Base-by-base conservation (phyloP, 129 eudicot species). In the Helichrysum umbraculigerum region DNA sequence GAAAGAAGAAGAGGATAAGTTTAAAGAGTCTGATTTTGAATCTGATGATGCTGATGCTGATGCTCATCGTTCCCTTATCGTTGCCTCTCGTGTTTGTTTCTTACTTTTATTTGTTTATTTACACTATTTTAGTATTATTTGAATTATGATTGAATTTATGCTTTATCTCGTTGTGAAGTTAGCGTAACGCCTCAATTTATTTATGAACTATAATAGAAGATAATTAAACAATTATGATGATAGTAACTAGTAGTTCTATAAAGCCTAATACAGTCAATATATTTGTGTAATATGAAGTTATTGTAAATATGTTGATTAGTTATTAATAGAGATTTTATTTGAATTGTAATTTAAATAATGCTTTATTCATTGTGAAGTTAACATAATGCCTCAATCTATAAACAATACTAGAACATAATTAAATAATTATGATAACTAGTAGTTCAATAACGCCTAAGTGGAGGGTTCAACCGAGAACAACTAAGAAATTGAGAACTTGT, bases 81-180 rank as follows among this genome's bases (percentile, higher is more conserved):
- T 94, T 76, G 86, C 99, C 74, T 91, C 99, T 32, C 69, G 96
- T 84, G 99, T 91, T 19, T 57, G 83, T 78, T 78, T 19, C 39
- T 22, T 56, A 15, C 65, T 59, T 8, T 9, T 34, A 10, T 29
- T 4, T 37, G 7, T 39, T 39, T 2, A 39, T 39, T 63, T 30
- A 12, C 8, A 28, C 6, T 28, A 1, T 4, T 33, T 63, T 63
- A 15, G 37, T 30, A 12, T 14, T 2, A 2, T 63, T 2, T 47
- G 6, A 47, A 15, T 32, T 29, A 56, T 63, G 3, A 25, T 28
- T 29, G 4, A n/a, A 1, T 3, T 58, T 0, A 22, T 65, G 29
- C 2, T 60, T 47, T 64, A 32, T 32, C 4, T 32, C 34, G 34
- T 32, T 32, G 34, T 32, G 34, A 32, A 32, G 34, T 32, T 32